Evolutionary conservation across 345 rosid genomes (phyloP).

Genomic region (Limnanthes douglasii): DNA sequence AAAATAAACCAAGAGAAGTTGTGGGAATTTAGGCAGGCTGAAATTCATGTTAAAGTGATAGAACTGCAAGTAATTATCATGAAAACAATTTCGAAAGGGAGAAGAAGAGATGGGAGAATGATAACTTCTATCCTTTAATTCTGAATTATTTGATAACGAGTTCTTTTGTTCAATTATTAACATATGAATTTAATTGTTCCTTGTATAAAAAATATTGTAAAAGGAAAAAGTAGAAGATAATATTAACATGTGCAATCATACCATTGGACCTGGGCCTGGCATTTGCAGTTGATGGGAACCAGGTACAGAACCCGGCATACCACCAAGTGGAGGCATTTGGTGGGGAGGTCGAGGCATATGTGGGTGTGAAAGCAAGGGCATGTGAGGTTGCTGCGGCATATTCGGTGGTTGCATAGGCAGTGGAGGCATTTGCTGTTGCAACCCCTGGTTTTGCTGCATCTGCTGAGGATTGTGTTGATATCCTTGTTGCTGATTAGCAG

Average conservation of each 20-base stretch:
- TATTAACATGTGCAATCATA: constrained; percentile 13
- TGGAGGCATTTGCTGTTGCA: constrained; percentile 62
- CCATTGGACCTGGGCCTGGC: constrained; percentile 91
- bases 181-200: no score
- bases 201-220: not conserved
- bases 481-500: constrained; percentile 63
- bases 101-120: no score
- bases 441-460: constrained; percentile 50
- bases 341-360: constrained; percentile 68
- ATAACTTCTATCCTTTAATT: no score
- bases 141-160: no score
- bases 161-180: no score
- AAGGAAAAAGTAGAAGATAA: not conserved
- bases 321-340: constrained; percentile 63
- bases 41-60: not conserved
- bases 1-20: no score
- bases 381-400: constrained; percentile 74
- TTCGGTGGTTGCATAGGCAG: constrained; percentile 55
- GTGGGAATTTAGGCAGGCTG: no score
- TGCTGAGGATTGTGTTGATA: constrained; percentile 67
- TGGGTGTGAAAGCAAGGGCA: constrained; percentile 64
- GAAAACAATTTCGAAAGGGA: no score
- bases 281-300: constrained; percentile 34
- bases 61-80: constrained; percentile 8
- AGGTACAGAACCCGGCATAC: constrained; percentile 37